Evolutionary conservation across 1,284 basidiomycete genomes (phyloP).

Genomic region (Filobasidium uniguttulatum): DNA sequence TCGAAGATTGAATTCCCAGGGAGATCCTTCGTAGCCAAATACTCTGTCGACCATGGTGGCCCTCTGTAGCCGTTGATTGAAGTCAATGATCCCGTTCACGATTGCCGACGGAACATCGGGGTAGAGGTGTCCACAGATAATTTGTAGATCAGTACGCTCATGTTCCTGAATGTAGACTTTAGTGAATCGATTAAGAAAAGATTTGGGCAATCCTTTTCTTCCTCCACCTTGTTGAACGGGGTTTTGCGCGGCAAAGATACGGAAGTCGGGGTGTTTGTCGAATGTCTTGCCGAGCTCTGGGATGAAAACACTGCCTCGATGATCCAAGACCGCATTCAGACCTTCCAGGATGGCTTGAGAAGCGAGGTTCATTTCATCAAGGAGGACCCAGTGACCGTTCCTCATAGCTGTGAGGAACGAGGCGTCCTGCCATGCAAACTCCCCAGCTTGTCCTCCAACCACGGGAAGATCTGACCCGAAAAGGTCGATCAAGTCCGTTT

Average conservation of each 20-base stretch:
- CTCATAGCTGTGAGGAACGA: conserved; percentile 89
- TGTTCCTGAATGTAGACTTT: conserved; percentile 91
- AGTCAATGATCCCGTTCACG: conserved; percentile 67
- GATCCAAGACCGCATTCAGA: conserved; percentile 90
- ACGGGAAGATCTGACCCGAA: conserved; percentile 95
- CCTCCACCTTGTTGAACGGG: conserved; percentile 93
- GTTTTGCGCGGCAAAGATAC: conserved; percentile 97
- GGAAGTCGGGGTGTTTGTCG: conserved; percentile 73
- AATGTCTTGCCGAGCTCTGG: conserved; percentile 90
- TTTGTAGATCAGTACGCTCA: conserved; percentile 58
- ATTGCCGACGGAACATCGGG: conserved; percentile 46
- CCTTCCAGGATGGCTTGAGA: conserved; percentile 94
- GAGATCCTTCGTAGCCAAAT: conserved; percentile 73
- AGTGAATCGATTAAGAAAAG: conserved; percentile 94
- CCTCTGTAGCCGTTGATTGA: conserved; percentile 61
- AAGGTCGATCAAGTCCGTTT: conserved; percentile 91
- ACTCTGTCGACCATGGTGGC: conserved; percentile 52
- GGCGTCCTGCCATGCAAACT: conserved; percentile 95
- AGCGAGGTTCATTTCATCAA: conserved; percentile 98
- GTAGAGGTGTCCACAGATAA: conserved; percentile 66
- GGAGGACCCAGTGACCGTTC: conserved; percentile 85
- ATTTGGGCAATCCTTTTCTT: conserved; percentile 92
- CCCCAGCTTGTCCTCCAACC: conserved; percentile 77
- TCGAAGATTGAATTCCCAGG: conserved; percentile 98
- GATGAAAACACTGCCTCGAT: conserved; percentile 87